phyloP scores from a whole-genome alignment of 139 green algal species.

The Mychonastes homosphaera region DNA sequence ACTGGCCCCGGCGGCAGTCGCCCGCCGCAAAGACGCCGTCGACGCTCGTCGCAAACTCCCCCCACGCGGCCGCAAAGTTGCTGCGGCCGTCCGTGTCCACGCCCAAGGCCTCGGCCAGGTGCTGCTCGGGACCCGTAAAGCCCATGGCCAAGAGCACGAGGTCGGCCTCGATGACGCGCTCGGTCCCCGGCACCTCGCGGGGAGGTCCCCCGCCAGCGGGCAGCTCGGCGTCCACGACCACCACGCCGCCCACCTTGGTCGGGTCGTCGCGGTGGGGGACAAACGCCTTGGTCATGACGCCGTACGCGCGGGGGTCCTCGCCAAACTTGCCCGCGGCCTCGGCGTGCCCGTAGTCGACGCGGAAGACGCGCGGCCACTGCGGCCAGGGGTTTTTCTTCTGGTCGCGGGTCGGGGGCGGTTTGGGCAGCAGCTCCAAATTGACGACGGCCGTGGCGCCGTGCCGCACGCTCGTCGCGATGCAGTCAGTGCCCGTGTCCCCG shows the following conservation, averaged over 20 bases:
- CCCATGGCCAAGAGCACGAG: conserved; percentile 91
- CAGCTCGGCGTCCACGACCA: conserved; percentile 48
- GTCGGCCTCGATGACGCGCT: conserved; percentile 74
- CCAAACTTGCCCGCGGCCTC: conserved; percentile 69
- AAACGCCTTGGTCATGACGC: conserved; percentile 92
- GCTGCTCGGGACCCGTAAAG: conserved; percentile 88
- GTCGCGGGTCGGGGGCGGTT: conserved; percentile 63
- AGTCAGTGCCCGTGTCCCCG: conserved; percentile 95
- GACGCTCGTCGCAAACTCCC: conserved; percentile 76
- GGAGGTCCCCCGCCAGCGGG: neutral
- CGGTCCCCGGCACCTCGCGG: conserved; percentile 54
- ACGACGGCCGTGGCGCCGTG: conserved; percentile 60
- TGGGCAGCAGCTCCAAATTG: conserved; percentile 89
- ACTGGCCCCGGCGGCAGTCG: conserved; percentile 88
- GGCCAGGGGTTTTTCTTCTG: conserved; percentile 87
- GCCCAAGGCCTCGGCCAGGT: conserved; percentile 54
- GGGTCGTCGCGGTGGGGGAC: conserved; percentile 59
- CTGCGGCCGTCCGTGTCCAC: conserved; percentile 70
- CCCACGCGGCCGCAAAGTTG: conserved; percentile 86
- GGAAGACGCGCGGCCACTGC: conserved; percentile 86
- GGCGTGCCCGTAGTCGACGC: conserved; percentile 86
- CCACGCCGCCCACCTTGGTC: conserved; percentile 66
- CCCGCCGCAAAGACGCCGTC: conserved; percentile 90
- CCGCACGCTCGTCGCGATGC: conserved; percentile 86
- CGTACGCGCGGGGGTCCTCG: conserved; percentile 77